phyloP scores from a whole-genome alignment of 2,329 filamentous ascomycete species.

The Neofusicoccum umdonicola region DNA sequence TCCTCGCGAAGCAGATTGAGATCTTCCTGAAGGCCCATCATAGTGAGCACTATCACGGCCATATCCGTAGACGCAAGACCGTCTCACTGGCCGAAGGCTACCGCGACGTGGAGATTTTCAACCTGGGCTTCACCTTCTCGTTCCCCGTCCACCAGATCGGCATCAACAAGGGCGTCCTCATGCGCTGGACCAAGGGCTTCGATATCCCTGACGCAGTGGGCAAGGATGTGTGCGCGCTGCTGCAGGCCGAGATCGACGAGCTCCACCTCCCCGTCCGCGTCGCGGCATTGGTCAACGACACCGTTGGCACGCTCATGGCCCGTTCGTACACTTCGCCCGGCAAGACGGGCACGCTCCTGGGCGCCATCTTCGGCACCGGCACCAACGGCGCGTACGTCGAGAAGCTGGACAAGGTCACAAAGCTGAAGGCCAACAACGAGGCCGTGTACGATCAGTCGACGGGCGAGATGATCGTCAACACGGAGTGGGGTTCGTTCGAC shows the following conservation, averaged over 20 bases:
- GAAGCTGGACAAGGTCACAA: slow-evolving; percentile 81
- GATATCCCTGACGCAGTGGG: slow-evolving; percentile 93
- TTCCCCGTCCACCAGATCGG: slow-evolving; percentile 93
- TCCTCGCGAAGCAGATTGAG: slow-evolving; percentile 91
- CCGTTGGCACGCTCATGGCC: slow-evolving; percentile 95
- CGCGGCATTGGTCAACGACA: slow-evolving; percentile 96
- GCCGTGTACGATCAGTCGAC: slow-evolving; percentile 73
- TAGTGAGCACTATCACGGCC: slow-evolving; percentile 75
- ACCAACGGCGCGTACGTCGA: slow-evolving; percentile 98
- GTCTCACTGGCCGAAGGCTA: slow-evolving; percentile 58
- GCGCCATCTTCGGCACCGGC: slow-evolving; percentile 94
- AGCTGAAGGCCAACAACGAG: slow-evolving; percentile 54
- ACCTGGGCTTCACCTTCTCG: slow-evolving; percentile 97
- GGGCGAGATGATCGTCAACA: slow-evolving; percentile 96
- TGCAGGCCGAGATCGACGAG: slow-evolving; percentile 86
- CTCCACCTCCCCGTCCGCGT: slow-evolving; percentile 86
- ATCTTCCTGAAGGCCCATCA: slow-evolving; percentile 84
- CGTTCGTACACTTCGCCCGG: slow-evolving; percentile 91
- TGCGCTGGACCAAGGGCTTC: slow-evolving; percentile 98
- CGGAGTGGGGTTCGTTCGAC: slow-evolving; percentile 98
- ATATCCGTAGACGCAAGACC: slow-evolving; percentile 64
- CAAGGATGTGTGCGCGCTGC: slow-evolving; percentile 86
- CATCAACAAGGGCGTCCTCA: slow-evolving; percentile 91
- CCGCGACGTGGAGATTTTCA: slow-evolving; percentile 76
- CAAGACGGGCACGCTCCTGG: slow-evolving; percentile 82